Base-by-base conservation (phyloP, 2,329 filamentous ascomycete genomes). In the Fusarium azukiicola region DNA sequence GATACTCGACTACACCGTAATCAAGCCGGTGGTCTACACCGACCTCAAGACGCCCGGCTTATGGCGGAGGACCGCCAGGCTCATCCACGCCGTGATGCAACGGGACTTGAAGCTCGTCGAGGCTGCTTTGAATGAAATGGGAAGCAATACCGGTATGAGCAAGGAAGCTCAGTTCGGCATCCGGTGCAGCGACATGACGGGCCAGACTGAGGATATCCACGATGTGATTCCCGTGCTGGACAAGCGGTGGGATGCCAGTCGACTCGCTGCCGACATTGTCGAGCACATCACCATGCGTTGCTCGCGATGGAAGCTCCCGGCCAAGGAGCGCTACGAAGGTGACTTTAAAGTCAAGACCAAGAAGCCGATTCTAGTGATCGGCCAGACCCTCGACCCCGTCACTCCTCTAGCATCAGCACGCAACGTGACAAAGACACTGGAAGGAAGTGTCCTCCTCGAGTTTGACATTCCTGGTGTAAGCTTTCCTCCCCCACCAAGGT, bases 401-500 rank as follows among this genome's bases (percentile, higher is more conserved):
- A 89, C 87, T 4, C 87, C 88, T 4, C 76, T 90, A 11, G 78
- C 68, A 6, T 87, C 87, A 23, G 88, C 87, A 1, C 80, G 78
- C 58, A 88, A 88, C 56, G 80, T 87, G 46, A 88, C 85, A 42
- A 74, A 80, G 9, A 84, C 83, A 2, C 86, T 89, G 44, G 77
- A 87, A 38, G 86, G 85, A 2, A 89, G 88, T 47, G 84, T 84
- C 13, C 78, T 89, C 8, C 82, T 89, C 10, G 80, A 87, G 49
- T 83, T 87, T 9, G 82, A 87, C 17, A 84, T 85, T 49, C 84
- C 83, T n/a, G 86, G 87, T 16, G 86, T 87, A 84, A 81, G 87
- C 27, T 32, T 32, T 32, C 27, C 27, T 32, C 27, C 27, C 27
- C 27, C 27, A 32, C 27, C 27, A 32, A 32, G 27, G 27, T 32